phyloP scores from a whole-genome alignment of 1,139 yeast genomes.

The Meyerozyma athensensis region DNA sequence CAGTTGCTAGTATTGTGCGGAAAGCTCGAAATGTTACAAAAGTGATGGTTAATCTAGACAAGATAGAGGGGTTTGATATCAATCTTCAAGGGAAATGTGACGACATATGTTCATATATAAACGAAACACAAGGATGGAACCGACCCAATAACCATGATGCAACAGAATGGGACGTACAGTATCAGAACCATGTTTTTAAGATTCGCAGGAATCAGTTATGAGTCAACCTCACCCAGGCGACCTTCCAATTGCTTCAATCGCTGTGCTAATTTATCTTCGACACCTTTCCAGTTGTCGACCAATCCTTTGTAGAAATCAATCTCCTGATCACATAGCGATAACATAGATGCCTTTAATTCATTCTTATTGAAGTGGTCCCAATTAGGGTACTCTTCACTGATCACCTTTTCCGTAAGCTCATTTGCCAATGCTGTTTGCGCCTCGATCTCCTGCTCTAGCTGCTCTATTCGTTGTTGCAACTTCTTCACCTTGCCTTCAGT shows the following conservation, averaged over 20 bases:
- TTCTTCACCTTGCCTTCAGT: conserved; percentile 33
- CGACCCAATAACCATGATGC: conserved; percentile 12
- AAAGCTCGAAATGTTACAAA: not conserved
- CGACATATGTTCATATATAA: conserved; percentile 36
- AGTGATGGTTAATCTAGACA: not conserved
- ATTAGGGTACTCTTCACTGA: conserved; percentile 74
- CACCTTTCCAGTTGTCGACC: conserved; percentile 66
- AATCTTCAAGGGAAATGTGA: conserved; percentile 1
- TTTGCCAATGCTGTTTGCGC: conserved; percentile 46
- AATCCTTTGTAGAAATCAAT: conserved; percentile 70
- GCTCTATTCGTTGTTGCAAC: conserved; percentile 28
- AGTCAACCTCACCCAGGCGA: not conserved
- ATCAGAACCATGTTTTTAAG: not conserved
- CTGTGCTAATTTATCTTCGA: conserved; percentile 42
- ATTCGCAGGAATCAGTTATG: not conserved
- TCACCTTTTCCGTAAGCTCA: conserved; percentile 63
- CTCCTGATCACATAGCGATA: conserved; percentile 70
- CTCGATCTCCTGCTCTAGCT: conserved; percentile 50
- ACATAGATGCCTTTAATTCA: conserved; percentile 70
- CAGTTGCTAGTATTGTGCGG: conserved; percentile 73
- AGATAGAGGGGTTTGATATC: not conserved
- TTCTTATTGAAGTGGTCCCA: conserved; percentile 78
- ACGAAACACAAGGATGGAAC: conserved; percentile 20
- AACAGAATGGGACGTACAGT: conserved; percentile 1
- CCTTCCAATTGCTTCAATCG: conserved; percentile 31